Base-by-base conservation (phyloP, 2,329 filamentous ascomycete species). In the Fusarium nodosum region DNA sequence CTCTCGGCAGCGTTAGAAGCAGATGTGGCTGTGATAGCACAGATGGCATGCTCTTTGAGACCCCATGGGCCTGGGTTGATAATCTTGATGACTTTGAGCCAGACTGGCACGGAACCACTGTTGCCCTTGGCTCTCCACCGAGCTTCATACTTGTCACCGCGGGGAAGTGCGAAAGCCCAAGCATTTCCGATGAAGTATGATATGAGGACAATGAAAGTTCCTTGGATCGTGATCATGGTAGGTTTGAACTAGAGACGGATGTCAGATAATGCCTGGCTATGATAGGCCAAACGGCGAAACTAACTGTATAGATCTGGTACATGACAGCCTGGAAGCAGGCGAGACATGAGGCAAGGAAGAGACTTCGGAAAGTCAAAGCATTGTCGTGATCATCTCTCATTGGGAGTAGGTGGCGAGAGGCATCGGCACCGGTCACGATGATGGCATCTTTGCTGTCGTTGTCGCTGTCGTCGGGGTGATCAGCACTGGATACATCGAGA, bases 181-280 rank as follows among this genome's bases (percentile, higher is more conserved):
- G 71, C 76, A n/a, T 77, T 84, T 11, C 86, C 86, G 3, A 83
- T 51, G 50, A 88, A 87, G 75, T 87, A 87, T 15, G 84, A 83
- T 46, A 88, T 86, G 41, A 88, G 81, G 7, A 87, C 85, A 53
- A 87, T 86, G 56, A 87, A 88, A 0, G 85, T 87, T 38, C 85
- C 85, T 18, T 80, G 79, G 20, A 87, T 84, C 5, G 78, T 79
- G 36, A 84, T 73, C 1, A 38, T 4, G 1, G 85, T 87, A 0
- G 85, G 85, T 80, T 87, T 87, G 74, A 85, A 87, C 83, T 86
- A 42, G 15, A 34, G 10, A 3, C 7, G 47, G 4, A 11, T 20
- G 28, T 73, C 18, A 71, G 66, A 22, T 7, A 7, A 5, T 15
- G 8, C 10, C 2, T 6, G 10, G 9, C 9, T 56, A 15, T 22